These are phyloP conservation scores for Passalora sequoiae DNA, from an alignment of 2,329 filamentous ascomycete species.

Conservation along the genomic window DNA sequence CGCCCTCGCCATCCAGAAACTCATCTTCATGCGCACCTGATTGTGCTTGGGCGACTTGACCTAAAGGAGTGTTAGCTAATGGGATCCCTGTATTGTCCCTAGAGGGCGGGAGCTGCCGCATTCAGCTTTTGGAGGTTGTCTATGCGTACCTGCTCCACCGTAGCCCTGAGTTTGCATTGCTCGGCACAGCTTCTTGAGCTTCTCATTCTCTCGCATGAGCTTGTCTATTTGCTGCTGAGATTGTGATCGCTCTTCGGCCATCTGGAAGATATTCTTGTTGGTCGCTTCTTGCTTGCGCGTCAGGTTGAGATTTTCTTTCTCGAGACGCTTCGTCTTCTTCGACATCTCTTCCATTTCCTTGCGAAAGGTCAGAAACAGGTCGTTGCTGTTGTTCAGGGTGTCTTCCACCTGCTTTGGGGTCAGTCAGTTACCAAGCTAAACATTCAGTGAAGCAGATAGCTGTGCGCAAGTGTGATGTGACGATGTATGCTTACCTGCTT, in stretches of 20 bases:
- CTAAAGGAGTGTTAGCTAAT: too few relatives aligned
- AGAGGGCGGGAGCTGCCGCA: too few relatives aligned
- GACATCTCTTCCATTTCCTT: constrained; percentile 99
- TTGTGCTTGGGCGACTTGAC: constrained; percentile 17
- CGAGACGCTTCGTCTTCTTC: constrained; percentile 93
- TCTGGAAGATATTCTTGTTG: constrained; percentile 89
- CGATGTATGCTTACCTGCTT: constrained; percentile 80
- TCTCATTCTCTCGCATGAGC: constrained; percentile 78
- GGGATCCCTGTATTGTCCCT: too few relatives aligned
- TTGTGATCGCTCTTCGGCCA: constrained; percentile 86
- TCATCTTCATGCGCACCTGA: constrained; percentile 19
- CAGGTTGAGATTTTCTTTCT: constrained; percentile 89
- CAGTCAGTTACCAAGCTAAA: constrained; percentile 34
- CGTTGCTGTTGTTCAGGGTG: constrained; percentile 96
- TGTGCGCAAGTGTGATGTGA: constrained; percentile 5
- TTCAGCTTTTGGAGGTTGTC: constrained; percentile 12
- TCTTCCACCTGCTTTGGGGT: constrained; percentile 79
- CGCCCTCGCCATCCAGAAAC: constrained; percentile 39
- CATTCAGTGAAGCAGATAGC: constrained; percentile 4
- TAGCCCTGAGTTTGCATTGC: constrained; percentile 94
- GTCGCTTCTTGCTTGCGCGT: constrained; percentile 91
- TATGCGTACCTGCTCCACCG: constrained; percentile 46
- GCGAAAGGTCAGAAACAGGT: constrained; percentile 90
- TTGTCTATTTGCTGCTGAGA: constrained; percentile 71
- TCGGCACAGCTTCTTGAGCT: constrained; percentile 89